phyloP scores from a whole-genome alignment of 345 rosid species.

The Hibiscus tridactylites region DNA sequence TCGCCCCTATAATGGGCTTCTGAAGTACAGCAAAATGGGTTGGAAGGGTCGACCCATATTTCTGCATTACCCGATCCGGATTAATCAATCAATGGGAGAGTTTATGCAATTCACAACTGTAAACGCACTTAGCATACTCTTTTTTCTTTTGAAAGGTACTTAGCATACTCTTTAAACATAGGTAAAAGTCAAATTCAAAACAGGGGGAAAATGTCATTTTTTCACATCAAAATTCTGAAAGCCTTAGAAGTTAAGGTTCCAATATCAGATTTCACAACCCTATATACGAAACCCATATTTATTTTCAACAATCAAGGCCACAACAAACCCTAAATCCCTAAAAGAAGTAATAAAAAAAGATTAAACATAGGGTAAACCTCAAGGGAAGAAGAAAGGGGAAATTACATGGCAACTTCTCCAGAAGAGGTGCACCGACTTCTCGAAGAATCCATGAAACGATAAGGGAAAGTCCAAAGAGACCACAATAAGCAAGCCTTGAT shows the following conservation, averaged over 20 bases:
- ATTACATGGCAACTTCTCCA: slow-evolving; percentile 68
- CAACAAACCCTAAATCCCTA: neutral
- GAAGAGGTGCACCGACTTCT: slow-evolving; percentile 69
- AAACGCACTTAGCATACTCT: no score
- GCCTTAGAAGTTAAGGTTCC: neutral
- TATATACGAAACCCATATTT: neutral
- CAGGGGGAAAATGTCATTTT: neutral
- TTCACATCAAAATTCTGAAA: neutral
- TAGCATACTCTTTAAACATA: no score
- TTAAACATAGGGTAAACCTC: neutral
- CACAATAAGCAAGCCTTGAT: slow-evolving; percentile 87
- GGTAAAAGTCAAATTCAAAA: neutral
- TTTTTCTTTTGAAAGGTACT: no score
- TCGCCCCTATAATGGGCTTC: no score
- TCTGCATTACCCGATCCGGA: no score
- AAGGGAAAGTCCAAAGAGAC: slow-evolving; percentile 81
- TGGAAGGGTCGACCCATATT: no score
- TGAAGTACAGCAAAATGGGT: no score
- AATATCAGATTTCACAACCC: neutral
- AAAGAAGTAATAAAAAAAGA: neutral
- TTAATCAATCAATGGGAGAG: no score
- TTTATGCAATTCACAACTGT: no score
- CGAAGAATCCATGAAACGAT: slow-evolving; percentile 87
- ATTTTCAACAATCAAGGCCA: neutral
- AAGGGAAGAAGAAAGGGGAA: slow-evolving; percentile 7